A percentile compares a stretch with the other conserved stretches of the same genome.
Conservation (phyloP, 2,329 filamentous ascomycete genomes). For the Chaetomium sp. region DNA sequence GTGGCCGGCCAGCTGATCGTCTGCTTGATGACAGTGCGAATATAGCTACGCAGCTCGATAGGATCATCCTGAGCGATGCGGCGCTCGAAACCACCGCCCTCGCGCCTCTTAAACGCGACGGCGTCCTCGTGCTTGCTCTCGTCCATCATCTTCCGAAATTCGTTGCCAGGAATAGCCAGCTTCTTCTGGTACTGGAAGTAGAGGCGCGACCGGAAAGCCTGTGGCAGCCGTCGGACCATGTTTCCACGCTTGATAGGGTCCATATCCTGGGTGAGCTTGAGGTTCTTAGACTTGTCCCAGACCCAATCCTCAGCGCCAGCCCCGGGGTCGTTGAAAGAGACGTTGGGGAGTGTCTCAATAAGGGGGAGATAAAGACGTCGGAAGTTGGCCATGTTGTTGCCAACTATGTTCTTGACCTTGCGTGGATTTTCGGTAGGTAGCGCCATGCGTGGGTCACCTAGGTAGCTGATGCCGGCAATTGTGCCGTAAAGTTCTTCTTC, state of each 20-base stretch:
- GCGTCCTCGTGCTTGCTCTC: constrained; percentile 65
- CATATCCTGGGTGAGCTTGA: constrained; percentile 80
- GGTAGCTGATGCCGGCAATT: constrained; percentile 87
- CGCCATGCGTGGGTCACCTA: constrained; percentile 93
- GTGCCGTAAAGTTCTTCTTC: constrained; percentile 84
- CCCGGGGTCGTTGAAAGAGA: constrained; percentile 63
- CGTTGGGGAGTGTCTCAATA: constrained; percentile 83
- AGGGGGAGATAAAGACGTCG: constrained; percentile 84
- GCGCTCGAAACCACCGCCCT: constrained; percentile 80
- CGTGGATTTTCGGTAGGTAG: constrained; percentile 83
- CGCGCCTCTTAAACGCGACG: constrained; percentile 60
- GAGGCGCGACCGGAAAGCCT: constrained; percentile 76
- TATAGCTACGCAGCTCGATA: constrained; percentile 59
- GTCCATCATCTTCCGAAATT: constrained; percentile 81
- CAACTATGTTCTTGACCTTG: constrained; percentile 92
- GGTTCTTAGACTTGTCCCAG: constrained; percentile 54
- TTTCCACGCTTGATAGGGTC: constrained; percentile 84
- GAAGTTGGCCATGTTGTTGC: constrained; percentile 86
- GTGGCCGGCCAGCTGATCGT: constrained; percentile 92
- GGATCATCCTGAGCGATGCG: constrained; percentile 68
- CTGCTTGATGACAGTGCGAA: constrained; percentile 71
- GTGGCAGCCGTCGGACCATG: constrained; percentile 89
- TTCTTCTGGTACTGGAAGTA: constrained; percentile 96
- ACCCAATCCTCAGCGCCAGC: constrained; percentile 56
- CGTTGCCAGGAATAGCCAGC: constrained; percentile 73